Conservation (phyloP, 495 filamentous ascomycete genomes). For the Podospora pseudoanserina region DNA sequence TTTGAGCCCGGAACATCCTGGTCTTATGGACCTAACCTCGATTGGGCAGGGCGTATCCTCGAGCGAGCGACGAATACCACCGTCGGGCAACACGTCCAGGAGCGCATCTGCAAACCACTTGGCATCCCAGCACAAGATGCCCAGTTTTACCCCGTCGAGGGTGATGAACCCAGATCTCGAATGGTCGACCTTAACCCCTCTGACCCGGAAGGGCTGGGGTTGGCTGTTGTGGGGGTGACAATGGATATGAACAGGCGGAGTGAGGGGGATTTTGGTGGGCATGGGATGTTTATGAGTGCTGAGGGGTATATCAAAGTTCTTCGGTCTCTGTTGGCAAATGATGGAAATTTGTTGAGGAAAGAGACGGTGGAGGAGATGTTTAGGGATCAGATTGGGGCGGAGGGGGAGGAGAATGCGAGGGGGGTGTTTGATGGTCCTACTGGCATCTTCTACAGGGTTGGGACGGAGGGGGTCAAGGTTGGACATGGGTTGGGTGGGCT, state of each 20-base stretch:
- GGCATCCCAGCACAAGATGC: neutral
- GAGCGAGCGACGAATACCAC: neutral
- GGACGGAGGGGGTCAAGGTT: neutral
- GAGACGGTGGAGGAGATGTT: neutral
- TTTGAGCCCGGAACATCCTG: neutral
- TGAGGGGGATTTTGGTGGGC: conserved; percentile 35
- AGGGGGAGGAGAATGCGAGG: neutral
- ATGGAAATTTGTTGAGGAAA: conserved; percentile 17
- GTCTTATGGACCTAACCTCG: neutral
- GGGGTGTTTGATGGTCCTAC: neutral
- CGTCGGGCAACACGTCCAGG: neutral
- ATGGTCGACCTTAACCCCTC: neutral
- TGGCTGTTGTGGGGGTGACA: neutral
- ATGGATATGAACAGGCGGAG: conserved; percentile 12
- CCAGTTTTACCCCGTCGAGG: neutral
- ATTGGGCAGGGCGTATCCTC: neutral
- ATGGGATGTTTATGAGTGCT: conserved; percentile 15
- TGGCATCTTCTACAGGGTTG: neutral
- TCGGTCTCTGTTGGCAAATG: conserved; percentile 25
- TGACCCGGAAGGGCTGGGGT: neutral
- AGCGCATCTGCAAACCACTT: neutral
- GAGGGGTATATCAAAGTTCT: conserved; percentile 21
- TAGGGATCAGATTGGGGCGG: neutral
- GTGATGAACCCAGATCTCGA: neutral
- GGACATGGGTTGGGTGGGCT: neutral